Percentiles rank a stretch among this genome's conserved stretches.
These are phyloP conservation scores for Penicillium canescens DNA, from an alignment of 495 filamentous ascomycete genomes.

Conservation along the genomic window DNA sequence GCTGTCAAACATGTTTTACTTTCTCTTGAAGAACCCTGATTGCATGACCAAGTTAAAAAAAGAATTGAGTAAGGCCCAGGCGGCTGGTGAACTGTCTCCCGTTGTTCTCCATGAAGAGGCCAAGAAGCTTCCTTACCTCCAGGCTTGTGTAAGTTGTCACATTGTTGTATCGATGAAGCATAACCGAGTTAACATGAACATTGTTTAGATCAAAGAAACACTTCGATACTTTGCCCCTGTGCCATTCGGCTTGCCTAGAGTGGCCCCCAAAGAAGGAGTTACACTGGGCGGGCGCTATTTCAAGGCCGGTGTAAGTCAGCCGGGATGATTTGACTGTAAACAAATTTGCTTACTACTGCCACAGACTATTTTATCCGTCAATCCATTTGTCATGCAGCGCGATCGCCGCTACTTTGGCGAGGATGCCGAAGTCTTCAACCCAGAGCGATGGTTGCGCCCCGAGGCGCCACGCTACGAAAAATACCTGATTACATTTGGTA, in stretches of 20 bases:
- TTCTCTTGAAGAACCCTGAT: constrained; percentile 29
- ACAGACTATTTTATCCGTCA: constrained; percentile 25
- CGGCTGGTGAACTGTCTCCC: constrained; percentile 21
- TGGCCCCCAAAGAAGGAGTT: constrained; percentile 29
- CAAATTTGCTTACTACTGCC: too few species aligned
- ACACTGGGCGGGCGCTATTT: constrained; percentile 35
- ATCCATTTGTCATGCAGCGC: constrained; percentile 46
- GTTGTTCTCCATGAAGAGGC: constrained; percentile 27
- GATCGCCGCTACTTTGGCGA: constrained; percentile 42
- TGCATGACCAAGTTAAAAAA: constrained; percentile 25
- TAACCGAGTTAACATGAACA: neutral
- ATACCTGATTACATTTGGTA: constrained; percentile 22
- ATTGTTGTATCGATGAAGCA: neutral
- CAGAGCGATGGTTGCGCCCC: constrained; percentile 44
- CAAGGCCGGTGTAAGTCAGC: constrained; percentile 30
- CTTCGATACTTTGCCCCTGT: constrained; percentile 44
- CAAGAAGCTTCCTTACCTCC: constrained; percentile 34
- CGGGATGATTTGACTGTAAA: too few species aligned
- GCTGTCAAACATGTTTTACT: constrained; percentile 41
- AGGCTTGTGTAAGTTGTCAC: constrained; percentile 34
- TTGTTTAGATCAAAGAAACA: constrained; percentile 50
- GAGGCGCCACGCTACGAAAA: constrained; percentile 26
- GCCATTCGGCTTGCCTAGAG: constrained; percentile 24
- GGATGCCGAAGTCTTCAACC: constrained; percentile 46
- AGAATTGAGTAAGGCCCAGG: constrained; percentile 39